Conservation (phyloP, 257 asterid species). For the Plantago major region DNA sequence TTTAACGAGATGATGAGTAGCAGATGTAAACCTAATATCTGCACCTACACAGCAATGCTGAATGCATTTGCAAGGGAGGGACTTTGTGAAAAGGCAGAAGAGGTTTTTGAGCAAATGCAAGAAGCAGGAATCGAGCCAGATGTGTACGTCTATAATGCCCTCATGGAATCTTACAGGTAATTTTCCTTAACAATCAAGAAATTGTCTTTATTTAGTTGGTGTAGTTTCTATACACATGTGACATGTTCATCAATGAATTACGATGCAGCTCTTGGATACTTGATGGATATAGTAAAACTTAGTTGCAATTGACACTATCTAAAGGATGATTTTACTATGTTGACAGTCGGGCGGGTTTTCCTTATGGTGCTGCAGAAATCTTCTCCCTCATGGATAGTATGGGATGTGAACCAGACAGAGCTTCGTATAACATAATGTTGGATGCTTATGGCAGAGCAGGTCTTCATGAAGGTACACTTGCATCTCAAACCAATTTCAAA, state of each 20-base stretch:
- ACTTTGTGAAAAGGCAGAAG: constrained; percentile 81
- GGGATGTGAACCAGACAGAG: constrained; percentile 86
- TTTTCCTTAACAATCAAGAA: not conserved
- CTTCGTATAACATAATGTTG: constrained; percentile 77
- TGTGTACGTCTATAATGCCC: constrained; percentile 81
- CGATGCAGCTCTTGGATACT: not conserved
- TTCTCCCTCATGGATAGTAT: constrained; percentile 82
- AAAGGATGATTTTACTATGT: constrained; percentile 3
- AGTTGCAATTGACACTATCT: not conserved
- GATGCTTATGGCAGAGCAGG: constrained; percentile 92
- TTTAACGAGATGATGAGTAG: constrained; percentile 63
- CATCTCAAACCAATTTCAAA: not conserved
- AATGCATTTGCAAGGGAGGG: constrained; percentile 90
- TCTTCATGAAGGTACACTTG: constrained; percentile 53
- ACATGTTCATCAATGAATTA: not conserved
- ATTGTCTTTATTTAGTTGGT: not conserved
- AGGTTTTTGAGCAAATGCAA: constrained; percentile 68
- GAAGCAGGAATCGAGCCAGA: constrained; percentile 89
- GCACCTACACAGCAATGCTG: constrained; percentile 76
- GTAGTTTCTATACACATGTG: not conserved
- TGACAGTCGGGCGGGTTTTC: constrained; percentile 79
- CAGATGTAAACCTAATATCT: constrained; percentile 72
- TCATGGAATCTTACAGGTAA: constrained; percentile 90
- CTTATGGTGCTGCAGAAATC: constrained; percentile 77
- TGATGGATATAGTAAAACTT: not conserved